Evolutionary conservation across 108 stramenopile genomes (phyloP).

Genomic region (Fistulifera pelliculosa): DNA sequence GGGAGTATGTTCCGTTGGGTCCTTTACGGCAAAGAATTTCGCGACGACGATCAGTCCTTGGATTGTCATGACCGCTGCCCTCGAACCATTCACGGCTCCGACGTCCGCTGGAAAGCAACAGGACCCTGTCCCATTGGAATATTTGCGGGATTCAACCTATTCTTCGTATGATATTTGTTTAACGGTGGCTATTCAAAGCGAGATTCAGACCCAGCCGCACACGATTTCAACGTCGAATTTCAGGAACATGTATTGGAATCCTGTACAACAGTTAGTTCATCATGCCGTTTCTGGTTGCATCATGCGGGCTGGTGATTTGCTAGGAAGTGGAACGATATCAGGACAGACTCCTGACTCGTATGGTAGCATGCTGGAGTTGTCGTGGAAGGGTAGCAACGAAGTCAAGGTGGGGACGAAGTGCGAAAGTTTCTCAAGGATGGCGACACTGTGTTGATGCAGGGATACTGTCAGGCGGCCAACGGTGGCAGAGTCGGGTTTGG

Average conservation of each 20-base stretch:
- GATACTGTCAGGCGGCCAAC: conserved; percentile 51
- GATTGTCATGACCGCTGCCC: conserved; percentile 80
- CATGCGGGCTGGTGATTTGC: conserved; percentile 81
- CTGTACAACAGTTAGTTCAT: conserved; percentile 84
- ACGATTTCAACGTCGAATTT: conserved; percentile 68
- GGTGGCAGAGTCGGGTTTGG: conserved; percentile 61
- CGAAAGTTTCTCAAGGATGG: conserved; percentile 84
- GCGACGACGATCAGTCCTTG: conserved; percentile 85
- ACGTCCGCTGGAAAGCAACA: conserved; percentile 46
- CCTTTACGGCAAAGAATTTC: conserved; percentile 91
- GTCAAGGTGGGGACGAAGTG: conserved; percentile 39
- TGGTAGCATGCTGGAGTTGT: conserved; percentile 85
- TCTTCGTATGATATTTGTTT: conserved; percentile 72
- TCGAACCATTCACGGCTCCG: conserved; percentile 50
- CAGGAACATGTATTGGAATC: conserved; percentile 80
- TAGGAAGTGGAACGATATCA: conserved; percentile 85
- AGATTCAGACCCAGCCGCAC: conserved; percentile 20
- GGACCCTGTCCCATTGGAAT: conserved; percentile 64
- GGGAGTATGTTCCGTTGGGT: conserved; percentile 94
- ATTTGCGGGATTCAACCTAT: conserved; percentile 64
- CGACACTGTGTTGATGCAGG: conserved; percentile 77
- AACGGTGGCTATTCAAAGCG: conserved; percentile 51
- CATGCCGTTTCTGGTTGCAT: conserved; percentile 87
- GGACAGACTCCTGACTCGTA: conserved; percentile 47
- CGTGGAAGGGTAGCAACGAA: conserved; percentile 74